Evolutionary conservation across 176 grass and related monocot species (phyloP), one percentile per base, ranked within the genome.

Genomic region (Canna indica): DNA sequence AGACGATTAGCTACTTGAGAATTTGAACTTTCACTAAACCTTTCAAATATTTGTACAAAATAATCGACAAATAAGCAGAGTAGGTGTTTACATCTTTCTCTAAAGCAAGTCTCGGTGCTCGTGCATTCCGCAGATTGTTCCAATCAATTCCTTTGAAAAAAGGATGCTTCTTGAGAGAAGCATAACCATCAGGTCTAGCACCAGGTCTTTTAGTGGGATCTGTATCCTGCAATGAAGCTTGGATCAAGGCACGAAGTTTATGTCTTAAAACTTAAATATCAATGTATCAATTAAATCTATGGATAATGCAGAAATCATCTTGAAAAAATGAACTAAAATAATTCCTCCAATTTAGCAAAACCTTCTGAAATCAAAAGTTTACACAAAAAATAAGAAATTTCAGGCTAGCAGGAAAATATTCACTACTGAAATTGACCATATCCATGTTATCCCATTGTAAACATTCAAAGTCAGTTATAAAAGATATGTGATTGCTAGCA

Each of bases 131-230:
- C 62, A 94, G 65, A 72, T 88, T 90, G 65, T 83, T 86, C 95
- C 95, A 99, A 73, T 99, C 95, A 38, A 86, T 88, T 28, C 87
- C 95, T 76, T 84, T 86, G 75, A 99, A 99, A 70, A 99, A 99
- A 84, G 84, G 84, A 82, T 99, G 95, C 20, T 77, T 83, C 64
- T 99, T 99, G 74, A 99, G 82, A 24, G 80, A 72, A 62, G 78
- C 74, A 86, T 94, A 94, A 69, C 90, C 86, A 82, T 90, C 81
- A 67, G 79, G 79, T 41, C 82, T 80, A 67, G 83, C 84, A 81
- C 95, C 95, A 66, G 75, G 87, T 59, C 95, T 81, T 79, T 94
- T 90, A 50, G 46, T 86, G 36, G 89, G 84, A 83, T 99, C 95
- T 67, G 80, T 82, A 80, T 99, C 87, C 95, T 99, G 73, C 65